Evolutionary conservation across 116 monocot genomes (phyloP).

Genomic region (Iris pallida): DNA sequence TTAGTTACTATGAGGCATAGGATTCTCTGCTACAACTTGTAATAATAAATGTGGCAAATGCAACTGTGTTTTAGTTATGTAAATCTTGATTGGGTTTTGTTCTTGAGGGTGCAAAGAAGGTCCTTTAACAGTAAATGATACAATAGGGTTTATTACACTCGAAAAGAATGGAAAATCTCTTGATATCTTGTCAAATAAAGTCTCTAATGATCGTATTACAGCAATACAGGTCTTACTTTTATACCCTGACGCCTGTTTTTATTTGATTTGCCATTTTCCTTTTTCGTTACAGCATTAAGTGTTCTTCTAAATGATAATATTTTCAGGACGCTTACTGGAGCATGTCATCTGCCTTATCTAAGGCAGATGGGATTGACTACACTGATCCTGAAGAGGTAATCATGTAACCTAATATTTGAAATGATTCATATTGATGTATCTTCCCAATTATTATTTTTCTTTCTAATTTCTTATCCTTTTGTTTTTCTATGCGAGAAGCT

Average conservation of each 20-base stretch:
- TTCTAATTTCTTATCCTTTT: too few relatives aligned
- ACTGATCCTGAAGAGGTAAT: conserved; percentile 95
- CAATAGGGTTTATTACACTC: conserved; percentile 67
- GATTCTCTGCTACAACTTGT: too few relatives aligned
- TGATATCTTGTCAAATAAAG: conserved; percentile 58
- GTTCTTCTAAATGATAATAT: neutral
- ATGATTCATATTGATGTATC: neutral
- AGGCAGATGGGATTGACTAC: conserved; percentile 99
- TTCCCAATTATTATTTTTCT: conserved; percentile 11
- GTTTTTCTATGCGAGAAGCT: conserved; percentile 43
- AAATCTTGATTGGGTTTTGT: too few relatives aligned
- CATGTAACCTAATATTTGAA: neutral
- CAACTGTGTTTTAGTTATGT: too few relatives aligned
- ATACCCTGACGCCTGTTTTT: neutral
- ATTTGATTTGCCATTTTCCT: neutral
- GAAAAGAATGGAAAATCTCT: conserved; percentile 83
- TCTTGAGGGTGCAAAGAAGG: too few relatives aligned
- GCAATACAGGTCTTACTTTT: conserved; percentile 66
- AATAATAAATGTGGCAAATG: too few relatives aligned
- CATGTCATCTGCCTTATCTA: conserved; percentile 96
- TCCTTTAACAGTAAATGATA: conserved; percentile 28
- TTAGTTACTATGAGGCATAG: neutral
- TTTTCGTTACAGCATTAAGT: neutral
- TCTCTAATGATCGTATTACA: conserved; percentile 71
- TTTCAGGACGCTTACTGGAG: conserved; percentile 86